Evolutionary conservation across 768 basidiomycete genomes (phyloP), one percentile per base, ranked within the genome.

Genomic region (Auriscalpium orientale): DNA sequence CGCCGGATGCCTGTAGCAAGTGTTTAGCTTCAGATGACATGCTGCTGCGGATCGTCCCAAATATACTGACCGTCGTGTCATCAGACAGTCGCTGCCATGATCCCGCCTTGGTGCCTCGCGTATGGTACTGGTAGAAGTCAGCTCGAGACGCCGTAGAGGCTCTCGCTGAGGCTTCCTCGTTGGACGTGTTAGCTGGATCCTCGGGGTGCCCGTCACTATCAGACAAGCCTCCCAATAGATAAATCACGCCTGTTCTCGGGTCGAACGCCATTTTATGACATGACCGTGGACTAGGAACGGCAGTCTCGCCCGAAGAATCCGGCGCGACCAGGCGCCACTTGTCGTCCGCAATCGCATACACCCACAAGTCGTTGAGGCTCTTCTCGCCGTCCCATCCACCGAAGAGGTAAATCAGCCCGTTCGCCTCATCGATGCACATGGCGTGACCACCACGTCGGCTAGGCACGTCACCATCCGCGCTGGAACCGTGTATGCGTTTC

Each of bases 261-360:
- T 91, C 87, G 63, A 88, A 90, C 16, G 80, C 82, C 84, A 90
- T 89, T 71, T 87, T 89, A 64, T 91, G 90, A 64, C 89, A 91
- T 9, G 83, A 83, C 33, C 89, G 75, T 4, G 86, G 76, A 2
- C 80, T 78, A 9, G 89, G 89, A 1, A 87, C 89, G 52, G 85
- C 81, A 53, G 72, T 72, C 37, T 87, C 83, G 22, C 69, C 62
- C 0, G 77, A 72, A 1, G 85, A 84, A 44, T 72, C 74, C 20
- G 74, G 72, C 57, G 82, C 82, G 46, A 90, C 71, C 18, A 83
- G 62, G 8, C 70, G 71, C 89, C 89, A 92, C 51, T 74, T 72
- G 51, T 83, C 79, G 9, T 76, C 71, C 35, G 70, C 72, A 64
- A 88, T 77, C 58, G 76, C 75, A 64, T 87, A 91, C 44, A 76